A percentile compares a stretch with the other conserved stretches of the same genome.
These are phyloP conservation scores for Colletotrichum sp. DNA, from an alignment of 2,329 filamentous ascomycete species.

Conservation along the genomic window DNA sequence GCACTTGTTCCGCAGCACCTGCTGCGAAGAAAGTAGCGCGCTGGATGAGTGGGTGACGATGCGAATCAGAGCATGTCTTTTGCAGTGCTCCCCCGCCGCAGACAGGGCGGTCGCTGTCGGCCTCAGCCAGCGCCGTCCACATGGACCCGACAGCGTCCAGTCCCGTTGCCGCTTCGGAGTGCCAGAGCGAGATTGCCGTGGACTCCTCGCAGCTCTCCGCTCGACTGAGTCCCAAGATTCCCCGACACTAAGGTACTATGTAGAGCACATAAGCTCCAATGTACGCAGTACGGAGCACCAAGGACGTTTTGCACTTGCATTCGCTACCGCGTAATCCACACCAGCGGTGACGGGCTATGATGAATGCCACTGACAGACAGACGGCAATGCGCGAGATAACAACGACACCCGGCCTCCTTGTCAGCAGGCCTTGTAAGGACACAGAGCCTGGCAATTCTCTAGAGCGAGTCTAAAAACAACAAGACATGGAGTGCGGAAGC, in stretches of 20 bases:
- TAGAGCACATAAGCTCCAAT: background rate
- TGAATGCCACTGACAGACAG: background rate
- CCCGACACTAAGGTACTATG: background rate
- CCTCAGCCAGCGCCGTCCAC: background rate
- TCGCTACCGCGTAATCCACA: background rate
- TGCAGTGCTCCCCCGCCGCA: background rate
- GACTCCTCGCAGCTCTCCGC: background rate
- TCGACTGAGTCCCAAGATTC: background rate
- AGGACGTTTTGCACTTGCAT: background rate
- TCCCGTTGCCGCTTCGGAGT: slow-evolving; percentile 1
- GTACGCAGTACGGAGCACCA: background rate
- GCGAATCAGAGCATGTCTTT: background rate
- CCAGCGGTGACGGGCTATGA: background rate
- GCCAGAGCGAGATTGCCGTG: slow-evolving; percentile 16
- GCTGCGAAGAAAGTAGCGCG: background rate
- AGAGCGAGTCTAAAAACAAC: background rate
- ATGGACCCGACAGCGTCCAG: background rate
- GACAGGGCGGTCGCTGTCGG: slow-evolving; percentile 9
- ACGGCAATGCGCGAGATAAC: background rate
- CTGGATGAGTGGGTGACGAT: slow-evolving; percentile 3
- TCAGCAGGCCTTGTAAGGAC: background rate
- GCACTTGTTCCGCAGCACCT: background rate
- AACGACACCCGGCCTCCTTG: background rate
- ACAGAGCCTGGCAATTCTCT: background rate
- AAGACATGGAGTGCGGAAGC: background rate